Conservation (phyloP, 352 stramenopile species). For the Globisporangium echinulatum region DNA sequence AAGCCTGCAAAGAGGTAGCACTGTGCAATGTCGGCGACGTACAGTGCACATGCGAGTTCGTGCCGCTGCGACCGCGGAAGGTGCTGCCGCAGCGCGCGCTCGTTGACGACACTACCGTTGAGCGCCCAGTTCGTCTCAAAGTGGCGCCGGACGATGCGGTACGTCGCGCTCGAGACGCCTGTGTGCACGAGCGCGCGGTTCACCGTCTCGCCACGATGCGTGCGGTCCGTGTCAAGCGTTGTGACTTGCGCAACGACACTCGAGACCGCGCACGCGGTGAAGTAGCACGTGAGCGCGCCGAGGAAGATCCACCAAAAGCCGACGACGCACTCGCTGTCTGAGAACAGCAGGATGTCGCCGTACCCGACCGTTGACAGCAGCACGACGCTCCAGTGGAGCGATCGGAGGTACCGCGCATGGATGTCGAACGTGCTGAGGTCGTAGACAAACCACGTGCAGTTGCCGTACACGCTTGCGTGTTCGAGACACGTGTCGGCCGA, state of each 20-base stretch:
- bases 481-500: constrained; percentile 35
- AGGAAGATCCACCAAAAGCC: constrained; percentile 20
- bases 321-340: constrained; percentile 21
- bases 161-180: constrained; percentile 10
- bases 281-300: constrained; percentile 19
- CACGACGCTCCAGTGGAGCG: constrained; percentile 68
- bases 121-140: constrained; percentile 19
- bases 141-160: constrained; percentile 13
- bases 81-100: constrained; percentile 14
- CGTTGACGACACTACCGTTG: constrained; percentile 14
- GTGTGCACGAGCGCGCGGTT: constrained; percentile 11
- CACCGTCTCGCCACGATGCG: constrained; percentile 2
- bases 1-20: constrained; percentile 10
- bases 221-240: constrained; percentile 6
- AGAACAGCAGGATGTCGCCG: constrained; percentile 60
- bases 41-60: constrained; percentile 13
- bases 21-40: constrained; percentile 3
- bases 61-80: constrained; percentile 14
- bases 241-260: constrained; percentile 17
- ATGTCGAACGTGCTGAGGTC: constrained; percentile 55
- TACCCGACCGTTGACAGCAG: constrained; percentile 65
- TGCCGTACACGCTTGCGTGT: constrained; percentile 37
- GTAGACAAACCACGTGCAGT: constrained; percentile 71
- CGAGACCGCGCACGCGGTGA: constrained; percentile 16
- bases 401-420: constrained; percentile 51